Conservation (phyloP, 208 protist genomes). For the Trypanosoma scelopori region DNA sequence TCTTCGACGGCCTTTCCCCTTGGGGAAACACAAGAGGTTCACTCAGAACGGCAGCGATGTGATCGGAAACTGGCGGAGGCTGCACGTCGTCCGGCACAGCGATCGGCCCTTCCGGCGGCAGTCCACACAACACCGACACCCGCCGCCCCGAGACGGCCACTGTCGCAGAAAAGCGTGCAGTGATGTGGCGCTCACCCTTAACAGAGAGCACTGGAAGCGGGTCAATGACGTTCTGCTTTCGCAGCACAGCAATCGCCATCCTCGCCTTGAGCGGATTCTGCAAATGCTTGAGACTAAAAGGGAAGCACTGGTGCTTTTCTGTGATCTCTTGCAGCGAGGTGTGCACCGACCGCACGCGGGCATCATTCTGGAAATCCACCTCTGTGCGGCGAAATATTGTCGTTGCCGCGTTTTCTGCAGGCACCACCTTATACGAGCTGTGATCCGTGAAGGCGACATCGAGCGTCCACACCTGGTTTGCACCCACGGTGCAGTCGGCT, state of each 20-base stretch:
- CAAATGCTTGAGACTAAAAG: conserved; percentile 74
- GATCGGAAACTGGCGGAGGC: conserved; percentile 29
- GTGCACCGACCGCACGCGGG: conserved; percentile 60
- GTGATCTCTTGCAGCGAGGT: conserved; percentile 63
- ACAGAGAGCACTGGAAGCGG: conserved; percentile 49
- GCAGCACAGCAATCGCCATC: conserved; percentile 68
- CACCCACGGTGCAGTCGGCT: conserved; percentile 70
- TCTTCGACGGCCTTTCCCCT: conserved; percentile 16
- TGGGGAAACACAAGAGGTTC: conserved; percentile 48
- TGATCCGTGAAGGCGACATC: conserved; percentile 88
- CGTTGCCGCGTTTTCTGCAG: conserved; percentile 34
- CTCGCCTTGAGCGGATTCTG: conserved; percentile 58
- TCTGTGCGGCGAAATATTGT: conserved; percentile 73
- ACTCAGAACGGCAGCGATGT: conserved; percentile 42
- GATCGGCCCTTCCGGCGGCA: conserved; percentile 44
- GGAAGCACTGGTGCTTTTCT: conserved; percentile 73
- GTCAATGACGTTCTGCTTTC: conserved; percentile 67
- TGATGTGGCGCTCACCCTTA: conserved; percentile 58
- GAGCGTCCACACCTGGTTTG: conserved; percentile 85
- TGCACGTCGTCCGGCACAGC: conserved; percentile 34
- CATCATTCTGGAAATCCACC: conserved; percentile 54
- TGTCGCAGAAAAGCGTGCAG: conserved; percentile 78
- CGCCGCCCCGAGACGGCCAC: conserved; percentile 71
- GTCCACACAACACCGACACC: conserved; percentile 75
- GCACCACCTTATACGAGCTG: conserved; percentile 32